These are phyloP conservation scores for Kwoniella newhampshirensis DNA, from an alignment of 768 basidiomycete genomes.

Conservation along the genomic window DNA sequence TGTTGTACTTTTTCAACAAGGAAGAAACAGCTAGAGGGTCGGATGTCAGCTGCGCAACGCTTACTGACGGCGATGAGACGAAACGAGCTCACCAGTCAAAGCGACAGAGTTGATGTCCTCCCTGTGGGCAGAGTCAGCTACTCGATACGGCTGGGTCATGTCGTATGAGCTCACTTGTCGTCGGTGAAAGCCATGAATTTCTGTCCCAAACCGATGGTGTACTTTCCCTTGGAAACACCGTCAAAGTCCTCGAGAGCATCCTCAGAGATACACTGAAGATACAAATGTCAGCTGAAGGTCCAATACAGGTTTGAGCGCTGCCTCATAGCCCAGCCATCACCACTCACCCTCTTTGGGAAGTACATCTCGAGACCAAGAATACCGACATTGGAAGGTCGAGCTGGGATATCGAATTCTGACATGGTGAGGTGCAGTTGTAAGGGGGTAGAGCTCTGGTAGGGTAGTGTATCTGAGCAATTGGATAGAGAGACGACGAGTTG, in stretches of 20 bases:
- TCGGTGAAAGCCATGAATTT: constrained; percentile 98
- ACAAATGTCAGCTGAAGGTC: not conserved
- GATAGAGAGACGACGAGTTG: too few relatives aligned
- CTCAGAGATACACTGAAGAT: constrained; percentile 83
- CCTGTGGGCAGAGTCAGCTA: constrained; percentile 22
- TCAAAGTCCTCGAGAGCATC: constrained; percentile 91
- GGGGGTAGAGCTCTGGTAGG: not conserved
- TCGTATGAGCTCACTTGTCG: constrained; percentile 61
- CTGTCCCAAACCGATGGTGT: constrained; percentile 97
- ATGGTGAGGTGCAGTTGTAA: constrained; percentile 16
- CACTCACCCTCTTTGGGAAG: constrained; percentile 81
- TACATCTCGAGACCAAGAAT: constrained; percentile 91
- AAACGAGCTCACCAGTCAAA: constrained; percentile 70
- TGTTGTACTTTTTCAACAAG: constrained; percentile 87
- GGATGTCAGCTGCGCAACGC: not conserved
- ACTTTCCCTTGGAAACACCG: constrained; percentile 91
- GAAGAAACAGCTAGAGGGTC: constrained; percentile 70
- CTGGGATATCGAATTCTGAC: constrained; percentile 48
- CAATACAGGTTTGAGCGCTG: too few relatives aligned
- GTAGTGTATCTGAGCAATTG: too few relatives aligned
- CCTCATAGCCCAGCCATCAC: too few relatives aligned
- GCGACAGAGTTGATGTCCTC: constrained; percentile 99
- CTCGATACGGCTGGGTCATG: not conserved
- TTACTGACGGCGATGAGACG: not conserved
- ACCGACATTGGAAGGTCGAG: constrained; percentile 87